These are phyloP conservation scores for Colletotrichum sp. DNA, from an alignment of 2,329 filamentous ascomycete genomes.

Conservation along the genomic window DNA sequence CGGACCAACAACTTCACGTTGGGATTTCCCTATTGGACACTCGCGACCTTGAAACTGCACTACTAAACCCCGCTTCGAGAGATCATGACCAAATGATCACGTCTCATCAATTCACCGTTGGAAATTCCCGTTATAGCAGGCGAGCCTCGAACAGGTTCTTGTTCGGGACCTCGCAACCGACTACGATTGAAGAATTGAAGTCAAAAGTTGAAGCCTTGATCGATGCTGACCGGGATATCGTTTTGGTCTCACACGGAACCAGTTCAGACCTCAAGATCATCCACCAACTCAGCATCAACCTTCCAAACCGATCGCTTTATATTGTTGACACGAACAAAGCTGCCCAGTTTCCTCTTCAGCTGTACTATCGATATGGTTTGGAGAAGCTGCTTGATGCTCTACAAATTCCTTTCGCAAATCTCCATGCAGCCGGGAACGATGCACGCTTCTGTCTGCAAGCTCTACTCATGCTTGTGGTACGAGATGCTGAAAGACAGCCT, in stretches of 20 bases:
- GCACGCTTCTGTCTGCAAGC: conserved; percentile 27
- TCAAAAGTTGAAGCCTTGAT: background rate
- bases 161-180: conserved; percentile 9
- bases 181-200: conserved; percentile 6
- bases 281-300: background rate
- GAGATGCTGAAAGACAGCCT: background rate
- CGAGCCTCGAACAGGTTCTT: conserved; percentile 17
- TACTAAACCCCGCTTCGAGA: background rate
- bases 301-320: conserved; percentile 18
- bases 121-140: background rate
- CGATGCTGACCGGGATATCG: background rate
- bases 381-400: conserved; percentile 24
- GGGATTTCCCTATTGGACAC: conserved; percentile 9
- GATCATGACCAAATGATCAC: background rate
- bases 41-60: background rate
- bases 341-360: conserved; percentile 26
- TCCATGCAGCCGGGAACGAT: conserved; percentile 32
- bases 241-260: conserved; percentile 2
- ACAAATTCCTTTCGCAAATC: conserved; percentile 19
- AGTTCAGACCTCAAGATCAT: conserved; percentile 7
- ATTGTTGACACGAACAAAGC: conserved; percentile 29
- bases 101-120: conserved; percentile 13
- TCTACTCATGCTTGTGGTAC: conserved; percentile 21
- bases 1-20: conserved; percentile 11
- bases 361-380: conserved; percentile 26